These are phyloP conservation scores for Fusarium sp. DNA, from an alignment of 2,329 filamentous ascomycete genomes.

Conservation along the genomic window DNA sequence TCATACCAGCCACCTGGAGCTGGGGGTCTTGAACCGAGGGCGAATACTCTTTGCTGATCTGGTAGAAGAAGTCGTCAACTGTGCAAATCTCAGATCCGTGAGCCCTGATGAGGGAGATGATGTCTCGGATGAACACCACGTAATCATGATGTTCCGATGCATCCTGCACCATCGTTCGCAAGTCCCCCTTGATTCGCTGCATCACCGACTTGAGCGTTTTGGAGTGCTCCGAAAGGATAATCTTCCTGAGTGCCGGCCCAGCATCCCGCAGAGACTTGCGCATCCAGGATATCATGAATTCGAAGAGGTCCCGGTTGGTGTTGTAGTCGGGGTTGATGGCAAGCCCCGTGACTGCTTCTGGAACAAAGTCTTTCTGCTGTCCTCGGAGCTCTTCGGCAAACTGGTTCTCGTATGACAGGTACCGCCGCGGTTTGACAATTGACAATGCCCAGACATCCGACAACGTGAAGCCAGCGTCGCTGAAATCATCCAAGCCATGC, in stretches of 20 bases:
- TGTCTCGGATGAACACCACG: constrained; percentile 62
- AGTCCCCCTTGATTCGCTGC: constrained; percentile 64
- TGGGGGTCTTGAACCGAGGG: constrained; percentile 66
- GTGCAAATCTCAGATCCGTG: constrained; percentile 64
- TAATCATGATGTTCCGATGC: constrained; percentile 58
- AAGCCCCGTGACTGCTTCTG: constrained; percentile 50
- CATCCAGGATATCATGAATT: constrained; percentile 61
- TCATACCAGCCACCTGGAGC: constrained; percentile 65
- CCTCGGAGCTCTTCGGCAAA: constrained; percentile 59
- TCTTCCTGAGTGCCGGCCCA: constrained; percentile 47
- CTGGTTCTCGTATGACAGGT: constrained; percentile 60
- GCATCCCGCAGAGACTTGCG: constrained; percentile 57
- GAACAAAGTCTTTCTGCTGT: constrained; percentile 56
- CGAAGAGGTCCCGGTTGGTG: constrained; percentile 61
- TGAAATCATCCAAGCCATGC: constrained; percentile 58
- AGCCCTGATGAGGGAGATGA: constrained; percentile 65
- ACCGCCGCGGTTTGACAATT: constrained; percentile 60
- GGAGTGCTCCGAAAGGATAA: constrained; percentile 54
- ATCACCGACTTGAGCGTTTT: constrained; percentile 59
- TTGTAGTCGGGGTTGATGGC: constrained; percentile 58
- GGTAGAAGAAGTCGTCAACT: constrained; percentile 66
- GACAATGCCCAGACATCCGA: constrained; percentile 64
- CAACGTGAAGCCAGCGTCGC: constrained; percentile 56
- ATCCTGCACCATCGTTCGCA: constrained; percentile 51
- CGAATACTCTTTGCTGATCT: constrained; percentile 66